These are phyloP conservation scores for Parathielavia hyrcaniae DNA, from an alignment of 495 filamentous ascomycete species.

Conservation along the genomic window DNA sequence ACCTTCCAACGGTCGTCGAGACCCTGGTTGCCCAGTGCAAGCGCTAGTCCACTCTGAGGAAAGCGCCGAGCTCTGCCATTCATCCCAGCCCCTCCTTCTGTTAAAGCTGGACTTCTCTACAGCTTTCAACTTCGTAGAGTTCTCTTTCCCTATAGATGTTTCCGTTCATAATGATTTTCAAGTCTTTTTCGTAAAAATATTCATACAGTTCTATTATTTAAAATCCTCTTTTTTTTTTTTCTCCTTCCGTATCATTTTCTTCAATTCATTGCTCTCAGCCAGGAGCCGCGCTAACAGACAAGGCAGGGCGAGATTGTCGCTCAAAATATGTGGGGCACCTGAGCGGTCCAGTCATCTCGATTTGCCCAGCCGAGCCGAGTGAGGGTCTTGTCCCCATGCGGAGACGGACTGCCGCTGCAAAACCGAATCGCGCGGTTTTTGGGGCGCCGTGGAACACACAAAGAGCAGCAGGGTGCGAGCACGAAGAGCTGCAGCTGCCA, in stretches of 20 bases:
- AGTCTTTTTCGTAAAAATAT: too few relatives aligned
- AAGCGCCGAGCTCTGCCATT: conserved; percentile 24
- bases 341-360: conserved; percentile 26
- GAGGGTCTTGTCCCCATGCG: conserved; percentile 12
- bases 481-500: background rate
- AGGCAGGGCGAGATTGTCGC: background rate
- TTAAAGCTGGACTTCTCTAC: too few relatives aligned
- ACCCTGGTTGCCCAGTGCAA: conserved; percentile 10
- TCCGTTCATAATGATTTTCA: too few relatives aligned
- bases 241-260: too few relatives aligned
- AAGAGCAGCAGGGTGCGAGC: background rate
- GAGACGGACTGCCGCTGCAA: conserved; percentile 8
- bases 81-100: background rate
- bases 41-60: conserved; percentile 22
- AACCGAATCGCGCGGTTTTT: conserved; percentile 6
- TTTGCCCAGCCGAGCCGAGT: conserved; percentile 14
- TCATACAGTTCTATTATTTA: too few relatives aligned
- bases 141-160: too few relatives aligned
- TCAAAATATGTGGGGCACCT: conserved; percentile 17
- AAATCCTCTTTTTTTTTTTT: too few relatives aligned
- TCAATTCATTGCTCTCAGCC: too few relatives aligned
- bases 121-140: too few relatives aligned
- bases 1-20: conserved; percentile 27
- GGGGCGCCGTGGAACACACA: background rate
- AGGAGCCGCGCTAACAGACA: too few relatives aligned